Conservation (phyloP, 2,329 filamentous ascomycete genomes). For the Curvularia verruculosa region DNA sequence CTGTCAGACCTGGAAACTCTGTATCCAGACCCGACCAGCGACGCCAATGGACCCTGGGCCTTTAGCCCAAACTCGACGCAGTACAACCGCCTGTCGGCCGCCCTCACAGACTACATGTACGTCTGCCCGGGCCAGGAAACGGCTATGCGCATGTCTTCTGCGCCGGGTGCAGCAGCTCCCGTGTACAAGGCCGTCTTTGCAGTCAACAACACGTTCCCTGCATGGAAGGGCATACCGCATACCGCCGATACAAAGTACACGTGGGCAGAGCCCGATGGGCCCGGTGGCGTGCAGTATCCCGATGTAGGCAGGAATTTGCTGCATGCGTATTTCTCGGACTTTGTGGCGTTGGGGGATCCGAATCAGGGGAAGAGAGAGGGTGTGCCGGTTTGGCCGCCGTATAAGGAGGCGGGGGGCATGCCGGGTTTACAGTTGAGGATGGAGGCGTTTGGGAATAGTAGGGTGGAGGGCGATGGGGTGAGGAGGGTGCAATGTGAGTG, state of each 20-base stretch:
- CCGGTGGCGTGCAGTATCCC: conserved; percentile 45
- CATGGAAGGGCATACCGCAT: conserved; percentile 33
- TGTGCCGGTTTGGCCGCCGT: conserved; percentile 49
- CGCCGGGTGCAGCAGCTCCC: conserved; percentile 40
- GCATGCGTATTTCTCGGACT: conserved; percentile 49
- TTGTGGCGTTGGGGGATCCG: conserved; percentile 50
- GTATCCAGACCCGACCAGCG: conserved; percentile 33
- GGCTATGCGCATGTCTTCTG: conserved; percentile 45
- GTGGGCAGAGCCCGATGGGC: conserved; percentile 58
- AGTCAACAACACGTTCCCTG: conserved; percentile 30
- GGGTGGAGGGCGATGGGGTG: conserved; percentile 34
- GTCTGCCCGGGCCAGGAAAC: conserved; percentile 56
- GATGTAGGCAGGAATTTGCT: conserved; percentile 48
- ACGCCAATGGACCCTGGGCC: conserved; percentile 41
- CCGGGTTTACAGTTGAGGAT: conserved; percentile 31
- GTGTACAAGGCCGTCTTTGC: conserved; percentile 31
- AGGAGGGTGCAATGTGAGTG: conserved; percentile 36
- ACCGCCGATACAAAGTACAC: conserved; percentile 51
- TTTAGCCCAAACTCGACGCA: conserved; percentile 54
- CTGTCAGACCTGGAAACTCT: conserved; percentile 25
- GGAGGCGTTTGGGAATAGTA: conserved; percentile 33
- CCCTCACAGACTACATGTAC: conserved; percentile 54
- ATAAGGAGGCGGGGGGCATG: conserved; percentile 26
- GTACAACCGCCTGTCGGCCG: conserved; percentile 53
- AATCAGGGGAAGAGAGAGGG: conserved; percentile 36